These are phyloP conservation scores for Cutaneotrichosporon arboriforme DNA, from an alignment of 1,284 basidiomycete species.

Conservation along the genomic window DNA sequence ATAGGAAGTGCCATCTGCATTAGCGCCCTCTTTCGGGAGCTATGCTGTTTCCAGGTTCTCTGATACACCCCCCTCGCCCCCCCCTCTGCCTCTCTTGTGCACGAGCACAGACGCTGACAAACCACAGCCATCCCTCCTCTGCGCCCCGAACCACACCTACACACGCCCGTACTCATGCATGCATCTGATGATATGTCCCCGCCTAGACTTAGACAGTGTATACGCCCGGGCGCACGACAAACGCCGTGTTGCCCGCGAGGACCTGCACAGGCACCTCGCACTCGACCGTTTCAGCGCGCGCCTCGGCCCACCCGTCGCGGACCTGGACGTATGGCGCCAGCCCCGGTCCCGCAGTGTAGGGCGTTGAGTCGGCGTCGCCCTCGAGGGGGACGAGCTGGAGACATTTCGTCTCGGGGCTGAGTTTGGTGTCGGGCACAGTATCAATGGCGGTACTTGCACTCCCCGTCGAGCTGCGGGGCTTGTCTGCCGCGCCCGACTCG, in stretches of 20 bases:
- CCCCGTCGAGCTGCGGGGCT: conserved; percentile 51
- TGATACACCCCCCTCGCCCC: conserved; percentile 11
- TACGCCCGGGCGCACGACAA: conserved; percentile 47
- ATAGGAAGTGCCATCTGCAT: conserved; percentile 33
- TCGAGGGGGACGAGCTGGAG: conserved; percentile 20
- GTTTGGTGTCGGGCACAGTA: background rate
- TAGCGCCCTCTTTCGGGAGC: conserved; percentile 9
- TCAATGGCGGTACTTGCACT: conserved; percentile 54
- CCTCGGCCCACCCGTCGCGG: conserved; percentile 45
- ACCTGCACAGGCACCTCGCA: conserved; percentile 84
- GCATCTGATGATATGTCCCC: background rate
- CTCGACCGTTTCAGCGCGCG: conserved; percentile 73
- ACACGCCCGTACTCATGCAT: background rate
- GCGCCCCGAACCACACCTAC: too few relatives aligned
- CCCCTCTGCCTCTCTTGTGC: background rate
- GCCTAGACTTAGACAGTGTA: conserved; percentile 16
- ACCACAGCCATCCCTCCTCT: background rate
- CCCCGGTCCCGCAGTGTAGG: conserved; percentile 49
- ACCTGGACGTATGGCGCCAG: conserved; percentile 54
- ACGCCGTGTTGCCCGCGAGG: conserved; percentile 82
- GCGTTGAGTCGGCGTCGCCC: conserved; percentile 19
- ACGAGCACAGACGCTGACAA: background rate
- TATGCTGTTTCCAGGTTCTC: conserved; percentile 35
- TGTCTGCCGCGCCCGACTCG: background rate
- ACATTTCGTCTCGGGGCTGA: conserved; percentile 25